Evolutionary conservation across 2,329 filamentous ascomycete species (phyloP), one percentile per base, ranked within the genome.

Genomic region (Fusarium newnesense): DNA sequence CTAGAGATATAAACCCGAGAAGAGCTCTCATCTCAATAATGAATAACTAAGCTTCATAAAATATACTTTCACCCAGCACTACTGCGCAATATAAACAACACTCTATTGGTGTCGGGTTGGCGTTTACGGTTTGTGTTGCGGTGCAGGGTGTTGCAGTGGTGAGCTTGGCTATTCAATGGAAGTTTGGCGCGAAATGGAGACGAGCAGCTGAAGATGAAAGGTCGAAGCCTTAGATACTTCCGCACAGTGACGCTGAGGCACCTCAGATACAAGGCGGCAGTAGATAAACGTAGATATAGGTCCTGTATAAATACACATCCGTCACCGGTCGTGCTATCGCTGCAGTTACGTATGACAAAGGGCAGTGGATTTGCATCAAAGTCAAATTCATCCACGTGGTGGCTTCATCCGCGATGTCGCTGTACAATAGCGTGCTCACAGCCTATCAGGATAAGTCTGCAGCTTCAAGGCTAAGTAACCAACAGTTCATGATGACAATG

Each of bases 51-150:
- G n/a, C n/a, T n/a, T n/a, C n/a, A n/a, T n/a, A n/a, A n/a, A n/a
- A n/a, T n/a, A n/a, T n/a, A n/a, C n/a, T n/a, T n/a, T n/a, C n/a
- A n/a, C n/a, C n/a, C n/a, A n/a, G n/a, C n/a, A n/a, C n/a, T n/a
- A n/a, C n/a, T n/a, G n/a, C n/a, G n/a, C n/a, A n/a, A n/a, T n/a
- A n/a, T n/a, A n/a, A n/a, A n/a, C 70, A n/a, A 73, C 37, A 85
- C 58, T 79, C 75, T 4, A 81, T 87, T 47, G 86, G 84, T 0
- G 82, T 84, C 49, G 87, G 86, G 0, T 78, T 79, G 68, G 82
- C 84, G 0, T 88, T 87, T 64, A 87, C 85, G 0, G 80, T 87
- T 16, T 85, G 84, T 69, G 82, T 79, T 21, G 79, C 71, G 32
- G 80, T 82, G 2, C 85, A 88, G 69, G 75, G 83, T 47, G 72